Evolutionary conservation across 2,329 filamentous ascomycete species (phyloP).

Genomic region (Ascochyta lentis): DNA sequence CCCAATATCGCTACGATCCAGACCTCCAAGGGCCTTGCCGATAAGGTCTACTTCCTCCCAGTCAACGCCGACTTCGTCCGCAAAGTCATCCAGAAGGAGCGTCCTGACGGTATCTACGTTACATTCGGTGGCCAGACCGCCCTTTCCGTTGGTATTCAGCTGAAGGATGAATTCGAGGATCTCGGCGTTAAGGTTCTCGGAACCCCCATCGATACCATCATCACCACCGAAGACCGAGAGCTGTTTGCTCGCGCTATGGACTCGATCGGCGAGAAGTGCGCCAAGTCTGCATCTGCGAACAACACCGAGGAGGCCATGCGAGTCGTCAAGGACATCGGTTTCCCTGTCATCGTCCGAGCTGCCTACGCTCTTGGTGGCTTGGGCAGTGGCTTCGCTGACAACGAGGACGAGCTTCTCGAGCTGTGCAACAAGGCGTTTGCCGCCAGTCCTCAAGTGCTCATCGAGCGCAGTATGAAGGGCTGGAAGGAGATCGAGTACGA

Average conservation of each 20-base stretch:
- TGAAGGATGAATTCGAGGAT: slow-evolving; percentile 94
- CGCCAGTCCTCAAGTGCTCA: slow-evolving; percentile 92
- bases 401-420: slow-evolving; percentile 80
- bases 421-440: slow-evolving; percentile 96
- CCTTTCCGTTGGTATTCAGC: slow-evolving; percentile 93
- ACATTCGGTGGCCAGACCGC: slow-evolving; percentile 98
- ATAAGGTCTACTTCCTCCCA: slow-evolving; percentile 98
- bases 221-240: slow-evolving; percentile 97
- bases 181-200: slow-evolving; percentile 94
- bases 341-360: slow-evolving; percentile 95
- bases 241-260: slow-evolving; percentile 98
- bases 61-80: slow-evolving; percentile 97
- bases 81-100: slow-evolving; percentile 95
- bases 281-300: slow-evolving; percentile 92
- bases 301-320: slow-evolving; percentile 85
- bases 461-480: slow-evolving; percentile 98
- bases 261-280: slow-evolving; percentile 95
- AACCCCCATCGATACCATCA: slow-evolving; percentile 96
- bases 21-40: slow-evolving; percentile 94
- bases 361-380: slow-evolving; percentile 95
- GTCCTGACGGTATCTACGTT: slow-evolving; percentile 94
- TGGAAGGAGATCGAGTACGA: slow-evolving; percentile 99
- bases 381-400: slow-evolving; percentile 92
- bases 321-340: slow-evolving; percentile 91
- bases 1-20: slow-evolving; percentile 99